These are phyloP conservation scores for Alternaria solani DNA, from an alignment of 2,329 filamentous ascomycete genomes.

Conservation along the genomic window DNA sequence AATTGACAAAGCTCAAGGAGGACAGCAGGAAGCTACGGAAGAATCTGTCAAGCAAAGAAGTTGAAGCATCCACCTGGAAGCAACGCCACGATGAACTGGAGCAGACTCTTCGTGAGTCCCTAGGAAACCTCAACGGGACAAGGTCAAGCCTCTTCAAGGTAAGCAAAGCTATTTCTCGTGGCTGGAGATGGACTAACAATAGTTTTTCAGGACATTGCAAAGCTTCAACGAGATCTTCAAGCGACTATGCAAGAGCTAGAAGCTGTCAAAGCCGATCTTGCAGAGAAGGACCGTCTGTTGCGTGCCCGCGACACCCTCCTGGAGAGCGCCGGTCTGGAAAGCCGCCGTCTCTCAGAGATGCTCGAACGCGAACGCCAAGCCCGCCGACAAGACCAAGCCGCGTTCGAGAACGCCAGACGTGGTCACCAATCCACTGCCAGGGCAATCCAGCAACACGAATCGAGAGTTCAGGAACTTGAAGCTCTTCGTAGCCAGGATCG, in stretches of 20 bases:
- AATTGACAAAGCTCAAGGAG: constrained; percentile 82
- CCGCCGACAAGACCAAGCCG: constrained; percentile 84
- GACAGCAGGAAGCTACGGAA: constrained; percentile 84
- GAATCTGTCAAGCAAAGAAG: constrained; percentile 81
- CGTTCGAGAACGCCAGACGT: constrained; percentile 88
- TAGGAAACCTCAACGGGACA: constrained; percentile 88
- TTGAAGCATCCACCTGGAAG: constrained; percentile 90
- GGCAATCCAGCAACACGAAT: constrained; percentile 84
- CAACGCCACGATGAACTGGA: constrained; percentile 90
- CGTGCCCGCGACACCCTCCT: constrained; percentile 88
- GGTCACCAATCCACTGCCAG: constrained; percentile 87
- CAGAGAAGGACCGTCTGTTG: constrained; percentile 91
- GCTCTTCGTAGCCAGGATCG: constrained; percentile 78
- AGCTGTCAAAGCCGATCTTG: constrained; percentile 74
- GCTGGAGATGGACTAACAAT: constrained; percentile 26
- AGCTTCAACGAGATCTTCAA: constrained; percentile 87
- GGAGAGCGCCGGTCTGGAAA: constrained; percentile 87
- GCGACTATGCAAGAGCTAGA: constrained; percentile 84
- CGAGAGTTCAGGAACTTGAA: constrained; percentile 86
- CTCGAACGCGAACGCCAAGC: constrained; percentile 89
- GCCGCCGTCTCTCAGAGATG: constrained; percentile 81
- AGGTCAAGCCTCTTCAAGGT: constrained; percentile 84
- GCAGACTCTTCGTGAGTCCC: constrained; percentile 82
- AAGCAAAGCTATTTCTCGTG: constrained; percentile 14
- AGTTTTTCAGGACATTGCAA: constrained; percentile 73